phyloP scores from a whole-genome alignment of 192 early-diverging fungal species.

The Podila clonocystis region DNA sequence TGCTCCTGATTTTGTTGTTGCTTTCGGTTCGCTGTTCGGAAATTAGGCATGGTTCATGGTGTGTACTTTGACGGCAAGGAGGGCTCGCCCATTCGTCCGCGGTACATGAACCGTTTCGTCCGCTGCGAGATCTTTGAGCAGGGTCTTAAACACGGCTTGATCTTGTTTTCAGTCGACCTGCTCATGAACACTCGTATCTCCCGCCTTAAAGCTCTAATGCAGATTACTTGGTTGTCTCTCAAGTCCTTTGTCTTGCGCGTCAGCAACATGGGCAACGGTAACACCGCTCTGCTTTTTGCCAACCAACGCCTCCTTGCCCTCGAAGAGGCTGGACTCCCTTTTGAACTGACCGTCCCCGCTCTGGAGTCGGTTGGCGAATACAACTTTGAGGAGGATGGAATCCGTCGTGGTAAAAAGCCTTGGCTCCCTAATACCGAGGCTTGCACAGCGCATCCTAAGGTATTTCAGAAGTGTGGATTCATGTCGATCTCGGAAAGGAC shows the following conservation, averaged over 20 bases:
- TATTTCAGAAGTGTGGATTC: not conserved
- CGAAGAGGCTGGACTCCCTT: conserved; percentile 23
- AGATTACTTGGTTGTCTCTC: conserved; percentile 3
- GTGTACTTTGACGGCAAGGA: conserved; percentile 32
- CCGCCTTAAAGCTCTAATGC: not conserved
- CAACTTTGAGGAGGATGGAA: conserved; percentile 31
- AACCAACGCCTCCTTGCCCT: conserved; percentile 24
- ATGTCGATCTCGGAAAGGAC: not conserved
- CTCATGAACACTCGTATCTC: conserved; percentile 14
- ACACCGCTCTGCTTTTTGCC: conserved; percentile 28
- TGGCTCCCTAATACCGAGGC: not conserved
- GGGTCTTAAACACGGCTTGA: conserved; percentile 12
- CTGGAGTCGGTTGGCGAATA: conserved; percentile 38
- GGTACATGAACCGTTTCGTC: conserved; percentile 45
- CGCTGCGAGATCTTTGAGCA: conserved; percentile 29
- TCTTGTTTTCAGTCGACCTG: conserved; percentile 7
- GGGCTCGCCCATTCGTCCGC: conserved; percentile 11
- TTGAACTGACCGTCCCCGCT: conserved; percentile 28
- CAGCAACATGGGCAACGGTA: conserved; percentile 19
- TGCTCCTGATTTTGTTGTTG: not conserved
- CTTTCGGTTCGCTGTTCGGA: no score
- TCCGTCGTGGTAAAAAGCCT: not conserved
- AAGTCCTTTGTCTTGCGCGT: conserved; percentile 11
- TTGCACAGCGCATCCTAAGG: conserved; percentile 44
- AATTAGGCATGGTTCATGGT: conserved; percentile 36